Percentiles rank a stretch among this genome's conserved stretches.
Evolutionary conservation across 257 asterid species (phyloP).

Genomic region (Petrea volubilis): DNA sequence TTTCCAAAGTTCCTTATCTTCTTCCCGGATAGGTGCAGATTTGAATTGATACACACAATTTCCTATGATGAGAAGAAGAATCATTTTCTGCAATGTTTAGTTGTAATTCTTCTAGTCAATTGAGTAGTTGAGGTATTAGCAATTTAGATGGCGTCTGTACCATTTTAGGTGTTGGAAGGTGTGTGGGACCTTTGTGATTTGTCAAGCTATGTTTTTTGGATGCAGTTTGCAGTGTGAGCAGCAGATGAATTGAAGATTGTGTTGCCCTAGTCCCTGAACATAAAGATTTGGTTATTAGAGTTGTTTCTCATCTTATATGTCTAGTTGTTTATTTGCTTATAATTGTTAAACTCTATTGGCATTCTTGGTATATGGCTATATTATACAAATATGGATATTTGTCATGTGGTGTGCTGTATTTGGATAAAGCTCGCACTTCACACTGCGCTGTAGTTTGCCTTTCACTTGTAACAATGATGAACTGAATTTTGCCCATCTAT

Average conservation of each 20-base stretch:
- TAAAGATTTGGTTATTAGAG: background rate
- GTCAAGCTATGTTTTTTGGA: background rate
- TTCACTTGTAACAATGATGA: no score
- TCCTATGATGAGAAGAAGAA: background rate
- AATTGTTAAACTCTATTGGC: no score
- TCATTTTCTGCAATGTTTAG: background rate
- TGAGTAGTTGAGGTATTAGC: background rate
- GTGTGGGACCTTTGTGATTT: background rate
- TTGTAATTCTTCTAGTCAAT: background rate
- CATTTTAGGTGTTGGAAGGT: constrained; percentile 6
- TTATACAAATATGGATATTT: no score
- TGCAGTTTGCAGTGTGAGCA: constrained; percentile 13
- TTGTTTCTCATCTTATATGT: no score
- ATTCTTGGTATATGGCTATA: no score
- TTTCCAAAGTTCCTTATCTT: background rate
- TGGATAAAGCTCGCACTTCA: no score
- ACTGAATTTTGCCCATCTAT: constrained; percentile 9
- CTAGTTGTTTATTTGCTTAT: no score
- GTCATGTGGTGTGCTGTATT: no score
- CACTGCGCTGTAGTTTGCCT: no score
- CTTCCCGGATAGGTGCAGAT: background rate
- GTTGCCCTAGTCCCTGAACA: background rate
- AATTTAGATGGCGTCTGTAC: background rate
- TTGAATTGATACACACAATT: background rate
- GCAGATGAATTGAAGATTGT: background rate